A percentile compares a stretch with the other conserved stretches of the same genome.
Conservation (phyloP, 2,329 filamentous ascomycete species). For the Venturia oleaginea region DNA sequence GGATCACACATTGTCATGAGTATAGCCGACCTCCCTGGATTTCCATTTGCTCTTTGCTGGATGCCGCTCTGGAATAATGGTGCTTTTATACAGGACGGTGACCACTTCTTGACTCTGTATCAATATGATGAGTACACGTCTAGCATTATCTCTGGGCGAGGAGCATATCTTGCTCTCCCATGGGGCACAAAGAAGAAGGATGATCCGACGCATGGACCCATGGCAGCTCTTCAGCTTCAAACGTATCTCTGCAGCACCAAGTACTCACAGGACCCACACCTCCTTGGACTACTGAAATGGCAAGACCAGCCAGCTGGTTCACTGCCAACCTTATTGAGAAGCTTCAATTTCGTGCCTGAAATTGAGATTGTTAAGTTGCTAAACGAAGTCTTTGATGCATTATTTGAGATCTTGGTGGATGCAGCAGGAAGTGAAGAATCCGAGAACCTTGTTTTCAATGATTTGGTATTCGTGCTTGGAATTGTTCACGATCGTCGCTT, state of each 20-base stretch:
- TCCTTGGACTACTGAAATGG: slow-evolving; percentile 81
- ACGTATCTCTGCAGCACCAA: slow-evolving; percentile 91
- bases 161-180: slow-evolving; percentile 76
- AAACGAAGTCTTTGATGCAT: slow-evolving; percentile 76
- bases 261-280: slow-evolving; percentile 83
- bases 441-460: slow-evolving; percentile 86
- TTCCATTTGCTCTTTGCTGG: slow-evolving; percentile 85
- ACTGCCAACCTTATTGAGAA: slow-evolving; percentile 64
- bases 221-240: slow-evolving; percentile 69
- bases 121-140: slow-evolving; percentile 87
- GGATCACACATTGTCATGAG: slow-evolving; percentile 83
- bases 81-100: slow-evolving; percentile 80
- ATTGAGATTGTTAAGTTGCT: slow-evolving; percentile 96
- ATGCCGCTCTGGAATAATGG: slow-evolving; percentile 89
- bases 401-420: slow-evolving; percentile 87
- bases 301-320: slow-evolving; percentile 64
- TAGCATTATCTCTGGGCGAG: slow-evolving; percentile 61
- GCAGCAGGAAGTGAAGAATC: slow-evolving; percentile 86
- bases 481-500: slow-evolving; percentile 94
- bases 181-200: slow-evolving; percentile 73
- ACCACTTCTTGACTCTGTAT: slow-evolving; percentile 74
- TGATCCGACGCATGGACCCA: slow-evolving; percentile 62
- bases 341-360: slow-evolving; percentile 87
- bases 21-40: slow-evolving; percentile 73
- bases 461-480: slow-evolving; percentile 78